These are phyloP conservation scores for Lunularia cruciata DNA, from an alignment of 225 moss, liverwort and hornwort genomes.

Conservation along the genomic window DNA sequence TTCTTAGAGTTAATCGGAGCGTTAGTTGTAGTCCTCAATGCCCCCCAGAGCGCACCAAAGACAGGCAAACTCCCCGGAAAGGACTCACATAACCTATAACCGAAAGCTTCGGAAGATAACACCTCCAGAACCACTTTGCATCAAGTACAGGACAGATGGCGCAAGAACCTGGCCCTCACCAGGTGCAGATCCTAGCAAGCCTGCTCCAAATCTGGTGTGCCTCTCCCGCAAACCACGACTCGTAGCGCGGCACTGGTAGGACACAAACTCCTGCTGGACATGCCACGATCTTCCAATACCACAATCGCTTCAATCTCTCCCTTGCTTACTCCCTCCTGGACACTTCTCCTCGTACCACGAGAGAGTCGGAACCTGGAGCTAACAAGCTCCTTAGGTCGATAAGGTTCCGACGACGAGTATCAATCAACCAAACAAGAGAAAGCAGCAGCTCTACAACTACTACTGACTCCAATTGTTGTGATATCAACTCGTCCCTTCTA, in stretches of 20 bases:
- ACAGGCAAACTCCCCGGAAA: background rate
- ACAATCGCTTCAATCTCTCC: background rate
- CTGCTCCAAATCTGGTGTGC: background rate
- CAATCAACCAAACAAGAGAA: background rate
- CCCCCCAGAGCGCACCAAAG: constrained; percentile 1
- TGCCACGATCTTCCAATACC: background rate
- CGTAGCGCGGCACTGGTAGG: no score
- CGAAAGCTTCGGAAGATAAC: background rate
- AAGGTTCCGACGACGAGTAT: background rate
- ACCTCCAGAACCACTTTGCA: constrained; percentile 3
- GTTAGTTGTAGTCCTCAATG: background rate
- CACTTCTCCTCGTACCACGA: no score
- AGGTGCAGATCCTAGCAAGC: constrained; percentile 4
- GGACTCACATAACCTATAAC: constrained; percentile 7
- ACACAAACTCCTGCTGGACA: background rate
- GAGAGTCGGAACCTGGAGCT: no score
- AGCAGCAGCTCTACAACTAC: background rate
- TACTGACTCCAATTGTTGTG: background rate
- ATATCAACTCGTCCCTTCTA: background rate
- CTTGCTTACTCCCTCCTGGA: no score
- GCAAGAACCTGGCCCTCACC: background rate
- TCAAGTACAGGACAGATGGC: background rate
- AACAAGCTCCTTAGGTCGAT: background rate
- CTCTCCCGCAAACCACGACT: background rate
- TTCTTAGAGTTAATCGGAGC: background rate